Conservation (phyloP, 2,329 filamentous ascomycete genomes). For the Neonectria punicea region DNA sequence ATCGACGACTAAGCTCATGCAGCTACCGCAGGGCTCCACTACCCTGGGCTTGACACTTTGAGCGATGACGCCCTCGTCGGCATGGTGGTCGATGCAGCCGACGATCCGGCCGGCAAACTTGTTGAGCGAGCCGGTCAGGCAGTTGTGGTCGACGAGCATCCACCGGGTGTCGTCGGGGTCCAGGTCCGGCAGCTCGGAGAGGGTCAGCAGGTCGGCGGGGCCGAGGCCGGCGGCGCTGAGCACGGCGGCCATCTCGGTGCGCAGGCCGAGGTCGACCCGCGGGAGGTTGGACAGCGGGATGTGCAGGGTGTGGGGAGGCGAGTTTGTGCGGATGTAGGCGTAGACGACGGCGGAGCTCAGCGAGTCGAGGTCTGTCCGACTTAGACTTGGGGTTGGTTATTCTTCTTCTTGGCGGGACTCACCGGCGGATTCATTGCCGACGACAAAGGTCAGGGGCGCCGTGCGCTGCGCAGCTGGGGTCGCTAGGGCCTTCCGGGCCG, state of each 20-base stretch:
- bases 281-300: slow-evolving; percentile 80
- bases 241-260: slow-evolving; percentile 76
- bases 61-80: slow-evolving; percentile 71
- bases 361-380: slow-evolving; percentile 76
- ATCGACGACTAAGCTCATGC: slow-evolving; percentile 74
- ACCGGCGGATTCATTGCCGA: slow-evolving; percentile 77
- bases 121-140: slow-evolving; percentile 69
- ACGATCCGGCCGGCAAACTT: slow-evolving; percentile 64
- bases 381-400: not conserved
- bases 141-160: slow-evolving; percentile 85
- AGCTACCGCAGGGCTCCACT: slow-evolving; percentile 76
- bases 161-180: slow-evolving; percentile 69
- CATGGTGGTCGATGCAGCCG: slow-evolving; percentile 83
- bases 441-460: slow-evolving; percentile 67
- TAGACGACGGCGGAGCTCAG: slow-evolving; percentile 78
- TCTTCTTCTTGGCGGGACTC: slow-evolving; percentile 25
- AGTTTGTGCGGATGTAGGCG: slow-evolving; percentile 76
- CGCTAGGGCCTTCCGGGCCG: slow-evolving; percentile 59
- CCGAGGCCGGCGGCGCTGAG: slow-evolving; percentile 69
- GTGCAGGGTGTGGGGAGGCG: slow-evolving; percentile 65
- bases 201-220: slow-evolving; percentile 71
- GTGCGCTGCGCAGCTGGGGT: slow-evolving; percentile 56
- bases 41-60: slow-evolving; percentile 64
- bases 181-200: slow-evolving; percentile 62
- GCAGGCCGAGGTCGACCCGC: slow-evolving; percentile 73